Evolutionary conservation across 2,329 filamentous ascomycete genomes (phyloP).

Genomic region (Arthrobotrys pseudoclavata): DNA sequence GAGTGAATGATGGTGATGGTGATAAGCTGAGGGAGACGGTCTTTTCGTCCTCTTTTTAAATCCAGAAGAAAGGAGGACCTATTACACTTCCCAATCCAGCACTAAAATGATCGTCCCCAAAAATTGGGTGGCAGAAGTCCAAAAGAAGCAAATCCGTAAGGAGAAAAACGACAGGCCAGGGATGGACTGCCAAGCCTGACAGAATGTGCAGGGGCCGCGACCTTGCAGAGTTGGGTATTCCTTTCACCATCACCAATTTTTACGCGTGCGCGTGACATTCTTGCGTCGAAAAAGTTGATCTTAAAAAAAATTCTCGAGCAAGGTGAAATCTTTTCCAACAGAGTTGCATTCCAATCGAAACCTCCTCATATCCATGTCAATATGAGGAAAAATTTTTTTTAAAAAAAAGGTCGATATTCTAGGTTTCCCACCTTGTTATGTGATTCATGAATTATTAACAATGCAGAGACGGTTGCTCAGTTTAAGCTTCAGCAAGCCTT

Average conservation of each 20-base stretch:
- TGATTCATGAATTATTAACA: too few relatives aligned
- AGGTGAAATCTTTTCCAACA: constrained; percentile 30
- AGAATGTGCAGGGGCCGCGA: constrained; percentile 17
- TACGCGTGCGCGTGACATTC: constrained; percentile 59
- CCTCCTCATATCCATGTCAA: too few relatives aligned
- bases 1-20: constrained; percentile 19
- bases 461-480: background rate
- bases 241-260: constrained; percentile 44
- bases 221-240: constrained; percentile 11
- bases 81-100: constrained; percentile 59
- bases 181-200: constrained; percentile 30
- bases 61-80: constrained; percentile 45
- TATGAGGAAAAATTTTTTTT: background rate
- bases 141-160: constrained; percentile 12
- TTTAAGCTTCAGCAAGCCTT: background rate
- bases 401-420: too few relatives aligned
- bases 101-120: constrained; percentile 24
- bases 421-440: background rate
- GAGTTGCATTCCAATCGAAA: constrained; percentile 52
- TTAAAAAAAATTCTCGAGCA: constrained; percentile 10
- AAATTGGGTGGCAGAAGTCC: constrained; percentile 50
- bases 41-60: background rate
- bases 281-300: constrained; percentile 30
- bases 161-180: background rate
- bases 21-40: constrained; percentile 2